Evolutionary conservation across 2,329 filamentous ascomycete species (phyloP).

Genomic region (Orbilia quercus): DNA sequence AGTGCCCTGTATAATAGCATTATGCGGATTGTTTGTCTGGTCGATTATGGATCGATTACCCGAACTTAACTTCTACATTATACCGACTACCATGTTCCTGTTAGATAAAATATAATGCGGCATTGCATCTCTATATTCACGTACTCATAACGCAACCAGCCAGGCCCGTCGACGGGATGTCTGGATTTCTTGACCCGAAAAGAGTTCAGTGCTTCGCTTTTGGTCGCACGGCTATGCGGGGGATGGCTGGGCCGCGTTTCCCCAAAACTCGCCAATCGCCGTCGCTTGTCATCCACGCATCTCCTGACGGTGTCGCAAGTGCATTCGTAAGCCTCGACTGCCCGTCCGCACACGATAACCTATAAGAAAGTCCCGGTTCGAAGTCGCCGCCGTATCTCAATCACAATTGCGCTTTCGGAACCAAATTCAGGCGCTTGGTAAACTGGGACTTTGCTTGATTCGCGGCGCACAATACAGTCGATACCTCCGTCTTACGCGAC

Average conservation of each 20-base stretch:
- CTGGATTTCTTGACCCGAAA: too few relatives aligned
- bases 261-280: constrained; percentile 42
- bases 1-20: constrained; percentile 54
- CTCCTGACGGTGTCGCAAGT: constrained; percentile 48
- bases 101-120: too few relatives aligned
- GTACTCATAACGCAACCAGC: constrained; percentile 20
- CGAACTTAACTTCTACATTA: too few relatives aligned
- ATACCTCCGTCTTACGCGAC: constrained; percentile 20
- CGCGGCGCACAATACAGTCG: constrained; percentile 3
- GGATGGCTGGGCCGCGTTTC: background rate
- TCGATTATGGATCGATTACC: background rate
- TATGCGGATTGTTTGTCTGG: constrained; percentile 29
- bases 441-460: constrained; percentile 15
- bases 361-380: constrained; percentile 26
- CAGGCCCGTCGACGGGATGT: constrained; percentile 6
- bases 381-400: constrained; percentile 10
- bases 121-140: background rate
- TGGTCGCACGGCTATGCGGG: background rate
- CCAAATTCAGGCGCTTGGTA: constrained; percentile 1
- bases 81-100: too few relatives aligned
- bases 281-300: constrained; percentile 30
- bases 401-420: background rate
- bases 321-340: constrained; percentile 45
- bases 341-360: constrained; percentile 10
- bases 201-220: background rate